Base-by-base conservation (phyloP, 495 filamentous ascomycete genomes). In the Trichocladium uniseriatum region DNA sequence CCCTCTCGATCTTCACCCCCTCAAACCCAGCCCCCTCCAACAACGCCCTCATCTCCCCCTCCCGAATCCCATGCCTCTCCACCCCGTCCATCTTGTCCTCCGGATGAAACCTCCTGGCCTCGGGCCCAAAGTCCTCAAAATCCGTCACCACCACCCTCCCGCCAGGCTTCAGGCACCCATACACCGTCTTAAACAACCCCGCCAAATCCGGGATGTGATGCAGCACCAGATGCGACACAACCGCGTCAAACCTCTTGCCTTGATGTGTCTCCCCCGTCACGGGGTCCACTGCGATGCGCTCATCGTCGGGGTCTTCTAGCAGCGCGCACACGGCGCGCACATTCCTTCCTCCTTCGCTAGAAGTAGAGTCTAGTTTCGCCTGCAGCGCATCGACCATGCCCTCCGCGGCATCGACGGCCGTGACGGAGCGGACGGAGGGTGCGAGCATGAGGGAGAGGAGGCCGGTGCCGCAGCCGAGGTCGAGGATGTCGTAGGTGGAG, bases 391-490 rank as follows among this genome's bases (percentile, higher is more conserved):
- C 59, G 41, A 79, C 72, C 77, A 79, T 79, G 41, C 76, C 77
- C 15, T 65, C 47, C 7, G 76, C 71, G 0, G 69, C 60, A 45
- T 79, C 77, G 11, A 79, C 63, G 24, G 74, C 75, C 11, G 73
- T 68, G 15, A 78, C 55, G 22, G 61, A 64, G 37, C 59, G 61
- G 4, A 64, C 61, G 7, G 58, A 38, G 0, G 74, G 73, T 0
- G 74, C 69, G 21, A 79, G 60, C 3, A 53, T 59, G 14, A 75
- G 65, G 2, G 73, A 76, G 2, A 80, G 64, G 5, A 78, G 64
- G 39, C 77, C 77, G 10, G 77, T 80, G 18, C 77, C 76, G 55
- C 76, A 78, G 46, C 77, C 77, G 13, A 80, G 71, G 60, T 80
- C 77, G 16, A 80, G 69, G 14, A 79, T 68, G 45, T 77, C 57